phyloP scores from a whole-genome alignment of 352 stramenopile genomes.

The Globisporangium ultimum region DNA sequence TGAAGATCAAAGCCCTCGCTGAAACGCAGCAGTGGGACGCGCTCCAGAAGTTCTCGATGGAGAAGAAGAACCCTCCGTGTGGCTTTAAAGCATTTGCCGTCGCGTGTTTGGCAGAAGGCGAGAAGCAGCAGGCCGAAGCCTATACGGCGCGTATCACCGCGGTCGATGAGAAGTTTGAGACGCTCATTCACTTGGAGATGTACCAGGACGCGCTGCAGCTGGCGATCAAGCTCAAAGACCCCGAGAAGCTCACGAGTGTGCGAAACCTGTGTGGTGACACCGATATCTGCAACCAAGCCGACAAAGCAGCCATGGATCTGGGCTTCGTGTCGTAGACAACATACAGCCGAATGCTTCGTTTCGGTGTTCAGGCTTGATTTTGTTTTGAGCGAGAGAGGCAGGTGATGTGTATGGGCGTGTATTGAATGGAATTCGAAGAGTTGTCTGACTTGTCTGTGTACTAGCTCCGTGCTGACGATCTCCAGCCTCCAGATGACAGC shows the following conservation, averaged over 20 bases:
- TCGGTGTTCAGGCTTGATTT: not conserved
- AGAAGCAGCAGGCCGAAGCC: constrained; percentile 79
- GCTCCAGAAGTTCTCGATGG: constrained; percentile 83
- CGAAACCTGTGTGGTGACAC: constrained; percentile 74
- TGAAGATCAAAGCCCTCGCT: constrained; percentile 88
- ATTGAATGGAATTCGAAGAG: no score
- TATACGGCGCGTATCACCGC: constrained; percentile 81
- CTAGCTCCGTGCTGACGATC: not conserved
- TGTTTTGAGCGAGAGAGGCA: not conserved
- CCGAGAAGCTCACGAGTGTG: constrained; percentile 83
- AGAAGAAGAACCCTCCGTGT: constrained; percentile 84
- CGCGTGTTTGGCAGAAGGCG: constrained; percentile 67
- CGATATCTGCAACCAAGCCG: constrained; percentile 71
- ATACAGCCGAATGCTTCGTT: not conserved
- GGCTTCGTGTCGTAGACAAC: constrained; percentile 64
- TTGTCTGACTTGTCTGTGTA: no score
- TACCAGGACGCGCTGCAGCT: constrained; percentile 77
- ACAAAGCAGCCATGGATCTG: constrained; percentile 78
- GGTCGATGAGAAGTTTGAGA: constrained; percentile 86
- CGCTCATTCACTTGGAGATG: constrained; percentile 83
- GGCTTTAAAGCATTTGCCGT: constrained; percentile 85
- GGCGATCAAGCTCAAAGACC: constrained; percentile 84
- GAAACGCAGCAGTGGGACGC: constrained; percentile 85
- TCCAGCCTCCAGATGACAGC: not conserved
- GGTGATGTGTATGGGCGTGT: no score